Percentiles rank a stretch among this genome's conserved stretches.
These are phyloP conservation scores for Aspergillus flavus DNA, from an alignment of 2,329 filamentous ascomycete genomes.

Conservation along the genomic window DNA sequence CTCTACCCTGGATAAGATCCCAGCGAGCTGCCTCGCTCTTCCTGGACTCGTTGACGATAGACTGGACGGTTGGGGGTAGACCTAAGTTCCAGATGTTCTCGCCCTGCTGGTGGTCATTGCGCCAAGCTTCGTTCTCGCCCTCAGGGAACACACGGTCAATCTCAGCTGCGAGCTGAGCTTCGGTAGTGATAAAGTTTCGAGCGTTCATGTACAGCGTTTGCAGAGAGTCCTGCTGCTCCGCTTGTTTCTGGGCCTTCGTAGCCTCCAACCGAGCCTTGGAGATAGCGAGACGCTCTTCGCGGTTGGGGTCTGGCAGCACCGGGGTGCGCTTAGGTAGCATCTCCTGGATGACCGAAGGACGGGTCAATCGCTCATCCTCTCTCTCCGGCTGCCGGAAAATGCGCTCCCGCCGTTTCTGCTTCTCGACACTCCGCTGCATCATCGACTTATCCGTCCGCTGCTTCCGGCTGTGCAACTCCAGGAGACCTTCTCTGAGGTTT, in stretches of 20 bases:
- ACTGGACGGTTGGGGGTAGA: conserved; percentile 45
- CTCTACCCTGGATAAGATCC: conserved; percentile 57
- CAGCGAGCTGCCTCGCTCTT: conserved; percentile 37
- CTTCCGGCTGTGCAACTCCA: conserved; percentile 70
- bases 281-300: conserved; percentile 58
- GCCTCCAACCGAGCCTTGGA: conserved; percentile 43
- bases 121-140: conserved; percentile 50
- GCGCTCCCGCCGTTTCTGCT: conserved; percentile 53
- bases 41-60: conserved; percentile 32
- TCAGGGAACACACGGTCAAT: conserved; percentile 78
- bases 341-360: conserved; percentile 62
- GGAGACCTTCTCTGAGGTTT: conserved; percentile 72
- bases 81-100: conserved; percentile 57
- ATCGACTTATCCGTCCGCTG: conserved; percentile 43
- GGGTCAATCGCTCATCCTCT: conserved; percentile 76
- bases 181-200: conserved; percentile 80
- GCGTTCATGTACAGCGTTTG: conserved; percentile 91
- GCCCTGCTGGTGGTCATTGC: conserved; percentile 44
- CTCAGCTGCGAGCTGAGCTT: conserved; percentile 71
- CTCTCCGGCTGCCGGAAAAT: conserved; percentile 66
- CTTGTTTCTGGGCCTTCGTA: conserved; percentile 55
- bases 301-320: conserved; percentile 63
- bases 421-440: conserved; percentile 47
- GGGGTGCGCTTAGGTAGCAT: conserved; percentile 53
- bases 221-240: conserved; percentile 68